These are phyloP conservation scores for Candida pseudofarinosa DNA, from an alignment of 805 yeast species.

Conservation along the genomic window DNA sequence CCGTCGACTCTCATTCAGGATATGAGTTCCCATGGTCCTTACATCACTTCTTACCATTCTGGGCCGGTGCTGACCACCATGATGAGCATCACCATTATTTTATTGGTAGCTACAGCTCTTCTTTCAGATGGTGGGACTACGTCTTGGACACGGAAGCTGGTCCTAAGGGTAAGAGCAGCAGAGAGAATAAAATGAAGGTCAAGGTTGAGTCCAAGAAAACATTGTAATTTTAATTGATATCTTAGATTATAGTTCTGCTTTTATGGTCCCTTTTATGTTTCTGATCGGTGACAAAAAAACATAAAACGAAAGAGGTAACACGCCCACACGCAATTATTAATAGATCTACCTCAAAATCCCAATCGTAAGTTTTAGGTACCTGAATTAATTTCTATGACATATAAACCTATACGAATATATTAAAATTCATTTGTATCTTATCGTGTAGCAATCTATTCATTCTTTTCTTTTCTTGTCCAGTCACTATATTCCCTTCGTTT, in stretches of 20 bases:
- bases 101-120: constrained; percentile 55
- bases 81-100: constrained; percentile 59
- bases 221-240: background rate
- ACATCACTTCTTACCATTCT: constrained; percentile 52
- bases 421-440: too few species aligned
- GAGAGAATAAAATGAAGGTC: constrained; percentile 41
- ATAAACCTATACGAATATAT: too few species aligned
- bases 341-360: too few species aligned
- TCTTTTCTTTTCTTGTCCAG: constrained; percentile 22
- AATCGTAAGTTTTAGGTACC: too few species aligned
- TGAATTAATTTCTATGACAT: too few species aligned
- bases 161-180: constrained; percentile 44
- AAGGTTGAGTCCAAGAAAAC: constrained; percentile 31
- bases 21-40: constrained; percentile 62
- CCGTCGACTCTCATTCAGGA: constrained; percentile 60
- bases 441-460: background rate
- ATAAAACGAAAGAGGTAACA: too few species aligned
- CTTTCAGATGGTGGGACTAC: constrained; percentile 58
- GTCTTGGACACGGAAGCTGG: constrained; percentile 54
- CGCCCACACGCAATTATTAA: too few species aligned
- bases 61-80: constrained; percentile 67
- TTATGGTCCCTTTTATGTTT: too few species aligned
- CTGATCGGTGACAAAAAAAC: too few species aligned
- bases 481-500: constrained; percentile 43
- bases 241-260: background rate